Conservation (phyloP, 2,329 filamentous ascomycete species). For the Didymella arachidicola region DNA sequence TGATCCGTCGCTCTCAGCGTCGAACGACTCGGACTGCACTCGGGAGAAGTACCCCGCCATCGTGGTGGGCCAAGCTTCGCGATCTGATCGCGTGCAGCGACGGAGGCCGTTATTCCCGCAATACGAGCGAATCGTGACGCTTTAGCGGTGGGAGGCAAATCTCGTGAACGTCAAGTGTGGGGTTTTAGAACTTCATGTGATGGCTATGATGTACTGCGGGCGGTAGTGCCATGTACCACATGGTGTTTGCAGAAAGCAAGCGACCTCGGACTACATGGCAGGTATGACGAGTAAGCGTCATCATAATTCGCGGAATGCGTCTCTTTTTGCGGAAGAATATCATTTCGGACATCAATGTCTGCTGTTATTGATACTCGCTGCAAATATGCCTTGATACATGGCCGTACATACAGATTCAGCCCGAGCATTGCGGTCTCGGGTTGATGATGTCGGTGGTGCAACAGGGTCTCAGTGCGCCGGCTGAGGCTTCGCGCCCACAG, state of each 20-base stretch:
- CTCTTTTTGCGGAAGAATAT: background rate
- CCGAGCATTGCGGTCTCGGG: background rate
- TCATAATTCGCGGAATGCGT: background rate
- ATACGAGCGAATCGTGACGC: conserved; percentile 16
- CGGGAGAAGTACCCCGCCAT: conserved; percentile 16
- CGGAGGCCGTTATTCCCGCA: conserved; percentile 19
- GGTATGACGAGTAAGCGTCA: conserved; percentile 3
- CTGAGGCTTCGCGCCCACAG: conserved; percentile 11
- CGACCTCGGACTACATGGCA: conserved; percentile 1
- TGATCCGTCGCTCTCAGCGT: background rate
- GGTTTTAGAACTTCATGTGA: conserved; percentile 13
- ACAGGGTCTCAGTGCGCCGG: conserved; percentile 18
- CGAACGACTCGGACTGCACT: background rate
- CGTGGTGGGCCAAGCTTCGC: conserved; percentile 2
- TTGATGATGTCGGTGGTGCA: conserved; percentile 15
- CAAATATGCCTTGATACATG: background rate
- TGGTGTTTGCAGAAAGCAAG: background rate
- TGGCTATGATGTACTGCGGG: conserved; percentile 13
- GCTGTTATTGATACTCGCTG: background rate
- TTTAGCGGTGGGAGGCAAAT: conserved; percentile 16
- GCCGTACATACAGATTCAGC: background rate
- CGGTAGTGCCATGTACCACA: conserved; percentile 8
- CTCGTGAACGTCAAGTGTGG: conserved; percentile 10
- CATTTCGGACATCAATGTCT: background rate
- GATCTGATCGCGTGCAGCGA: conserved; percentile 2